Evolutionary conservation across 768 basidiomycete genomes (phyloP).

Genomic region (Mycena belliarum): DNA sequence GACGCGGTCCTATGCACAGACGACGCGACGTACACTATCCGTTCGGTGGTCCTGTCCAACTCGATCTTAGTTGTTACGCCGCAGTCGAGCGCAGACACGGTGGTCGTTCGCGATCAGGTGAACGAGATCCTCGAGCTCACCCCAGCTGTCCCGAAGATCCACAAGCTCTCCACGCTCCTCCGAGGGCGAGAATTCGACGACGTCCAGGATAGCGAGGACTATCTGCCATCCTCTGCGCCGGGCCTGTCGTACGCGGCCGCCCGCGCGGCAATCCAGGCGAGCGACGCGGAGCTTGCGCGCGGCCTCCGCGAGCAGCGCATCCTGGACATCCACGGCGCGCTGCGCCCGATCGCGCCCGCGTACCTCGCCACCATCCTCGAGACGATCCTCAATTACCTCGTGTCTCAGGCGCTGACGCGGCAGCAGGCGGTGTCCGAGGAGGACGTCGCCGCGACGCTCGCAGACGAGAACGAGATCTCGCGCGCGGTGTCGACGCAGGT

Average conservation of each 20-base stretch:
- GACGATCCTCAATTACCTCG: constrained; percentile 70
- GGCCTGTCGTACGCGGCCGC: constrained; percentile 65
- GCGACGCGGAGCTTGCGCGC: constrained; percentile 67
- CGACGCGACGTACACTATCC: constrained; percentile 76
- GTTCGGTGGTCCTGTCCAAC: constrained; percentile 89
- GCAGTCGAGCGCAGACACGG: constrained; percentile 37
- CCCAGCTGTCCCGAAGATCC: constrained; percentile 74
- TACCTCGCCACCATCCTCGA: constrained; percentile 75
- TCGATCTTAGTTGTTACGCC: constrained; percentile 75
- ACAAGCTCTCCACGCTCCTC: constrained; percentile 62
- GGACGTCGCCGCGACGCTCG: constrained; percentile 59
- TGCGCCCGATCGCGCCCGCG: constrained; percentile 69
- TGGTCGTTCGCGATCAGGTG: constrained; percentile 78
- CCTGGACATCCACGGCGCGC: constrained; percentile 66
- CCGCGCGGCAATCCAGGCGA: constrained; percentile 72
- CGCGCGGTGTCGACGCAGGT: constrained; percentile 64
- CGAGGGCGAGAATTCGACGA: constrained; percentile 74
- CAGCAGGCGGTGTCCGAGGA: constrained; percentile 52
- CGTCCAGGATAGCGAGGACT: constrained; percentile 47
- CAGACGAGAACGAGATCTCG: constrained; percentile 73
- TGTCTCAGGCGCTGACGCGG: constrained; percentile 59
- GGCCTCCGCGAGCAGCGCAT: constrained; percentile 73
- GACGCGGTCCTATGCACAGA: constrained; percentile 89
- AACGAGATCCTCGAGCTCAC: constrained; percentile 84
- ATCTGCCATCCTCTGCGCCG: constrained; percentile 18